Evolutionary conservation across 2,329 filamentous ascomycete species (phyloP).

Genomic region (Penicillium sp.): DNA sequence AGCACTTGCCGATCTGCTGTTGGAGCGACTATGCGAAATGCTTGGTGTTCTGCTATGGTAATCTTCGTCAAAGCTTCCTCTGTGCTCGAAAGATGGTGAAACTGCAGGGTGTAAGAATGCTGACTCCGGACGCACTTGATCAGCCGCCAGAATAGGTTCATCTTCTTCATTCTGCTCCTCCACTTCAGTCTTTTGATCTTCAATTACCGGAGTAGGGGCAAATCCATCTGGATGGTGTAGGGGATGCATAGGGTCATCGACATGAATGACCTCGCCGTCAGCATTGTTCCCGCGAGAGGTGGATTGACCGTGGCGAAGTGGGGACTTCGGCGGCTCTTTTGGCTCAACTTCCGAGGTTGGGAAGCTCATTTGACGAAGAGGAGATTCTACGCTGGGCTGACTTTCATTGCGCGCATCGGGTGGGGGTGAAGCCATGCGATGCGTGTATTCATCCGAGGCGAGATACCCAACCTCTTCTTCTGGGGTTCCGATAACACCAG

Average conservation of each 20-base stretch:
- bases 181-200: conserved; percentile 51
- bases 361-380: conserved; percentile 56
- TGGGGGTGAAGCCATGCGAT: conserved; percentile 71
- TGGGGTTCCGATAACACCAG: conserved; percentile 71
- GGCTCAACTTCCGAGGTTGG: conserved; percentile 53
- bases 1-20: conserved; percentile 67
- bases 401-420: conserved; percentile 49
- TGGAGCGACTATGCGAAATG: conserved; percentile 64
- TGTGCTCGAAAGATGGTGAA: conserved; percentile 70
- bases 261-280: conserved; percentile 66
- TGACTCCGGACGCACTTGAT: conserved; percentile 74
- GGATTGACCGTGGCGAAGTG: conserved; percentile 13
- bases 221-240: conserved; percentile 54
- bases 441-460: conserved; percentile 81
- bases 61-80: conserved; percentile 60
- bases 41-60: conserved; percentile 57
- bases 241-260: conserved; percentile 66
- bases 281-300: conserved; percentile 22
- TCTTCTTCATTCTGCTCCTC: conserved; percentile 62
- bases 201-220: conserved; percentile 52
- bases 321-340: conserved; percentile 15
- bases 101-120: conserved; percentile 79
- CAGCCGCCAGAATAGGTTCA: conserved; percentile 83
- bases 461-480: conserved; percentile 90
- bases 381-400: conserved; percentile 55